Percentiles rank a stretch among this genome's conserved stretches.
Evolutionary conservation across 2,329 filamentous ascomycete species (phyloP).

Genomic region (Apiospora saccharicola): DNA sequence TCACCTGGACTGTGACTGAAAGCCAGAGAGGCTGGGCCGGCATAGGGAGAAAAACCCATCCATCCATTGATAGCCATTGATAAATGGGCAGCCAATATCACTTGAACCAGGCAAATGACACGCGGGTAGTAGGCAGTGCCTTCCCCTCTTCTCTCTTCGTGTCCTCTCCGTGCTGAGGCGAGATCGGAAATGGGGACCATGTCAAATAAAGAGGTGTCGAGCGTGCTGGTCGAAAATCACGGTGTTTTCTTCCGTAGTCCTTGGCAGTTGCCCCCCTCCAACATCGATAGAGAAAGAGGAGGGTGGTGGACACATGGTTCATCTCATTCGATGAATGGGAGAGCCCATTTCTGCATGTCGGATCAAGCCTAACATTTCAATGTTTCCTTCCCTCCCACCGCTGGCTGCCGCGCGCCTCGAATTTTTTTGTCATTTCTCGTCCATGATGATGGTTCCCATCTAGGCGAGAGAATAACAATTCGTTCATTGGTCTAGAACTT

Average conservation of each 20-base stretch:
- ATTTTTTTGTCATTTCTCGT: neutral
- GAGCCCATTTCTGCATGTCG: constrained; percentile 3
- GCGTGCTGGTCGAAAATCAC: neutral
- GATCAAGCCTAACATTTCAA: neutral
- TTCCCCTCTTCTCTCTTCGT: constrained; percentile 2
- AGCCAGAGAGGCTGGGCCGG: constrained; percentile 10
- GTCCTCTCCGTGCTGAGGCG: neutral
- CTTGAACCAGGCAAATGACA: constrained; percentile 5
- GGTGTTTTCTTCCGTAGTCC: neutral
- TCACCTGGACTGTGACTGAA: constrained; percentile 7
- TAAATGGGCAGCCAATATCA: constrained; percentile 6
- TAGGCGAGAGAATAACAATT: neutral
- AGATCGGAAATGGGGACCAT: constrained; percentile 7
- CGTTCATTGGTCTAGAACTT: neutral
- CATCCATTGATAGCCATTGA: constrained; percentile 13
- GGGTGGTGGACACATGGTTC: constrained; percentile 19
- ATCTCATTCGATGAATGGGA: constrained; percentile 7
- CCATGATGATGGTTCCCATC: neutral
- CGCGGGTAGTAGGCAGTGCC: neutral
- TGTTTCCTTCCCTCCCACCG: neutral
- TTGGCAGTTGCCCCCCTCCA: neutral
- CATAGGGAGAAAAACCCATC: neutral
- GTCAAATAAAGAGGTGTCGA: neutral
- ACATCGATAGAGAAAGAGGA: neutral
- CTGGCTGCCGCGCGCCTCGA: constrained; percentile 6